phyloP scores from a whole-genome alignment of 2,329 filamentous ascomycete species.

The Fusarium sp. region DNA sequence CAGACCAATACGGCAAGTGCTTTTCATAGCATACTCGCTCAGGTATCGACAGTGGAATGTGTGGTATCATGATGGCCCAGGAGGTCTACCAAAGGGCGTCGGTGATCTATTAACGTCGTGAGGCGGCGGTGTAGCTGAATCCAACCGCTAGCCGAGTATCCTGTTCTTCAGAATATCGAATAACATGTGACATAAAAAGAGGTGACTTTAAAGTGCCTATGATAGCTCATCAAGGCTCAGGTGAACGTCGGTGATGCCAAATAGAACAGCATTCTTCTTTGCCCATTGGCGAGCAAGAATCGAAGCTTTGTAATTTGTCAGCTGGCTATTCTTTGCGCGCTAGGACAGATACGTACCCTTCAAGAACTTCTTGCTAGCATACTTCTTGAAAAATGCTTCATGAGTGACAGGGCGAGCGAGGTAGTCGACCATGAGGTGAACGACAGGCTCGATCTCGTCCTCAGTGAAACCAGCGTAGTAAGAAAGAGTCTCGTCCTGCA shows the following conservation, averaged over 20 bases:
- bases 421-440: conserved; percentile 96
- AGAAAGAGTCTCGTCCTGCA: conserved; percentile 80
- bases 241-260: conserved; percentile 62
- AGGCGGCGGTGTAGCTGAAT: conserved; percentile 43
- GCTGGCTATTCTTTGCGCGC: background rate
- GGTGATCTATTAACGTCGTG: conserved; percentile 50
- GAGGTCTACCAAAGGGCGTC: conserved; percentile 32
- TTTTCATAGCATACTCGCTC: conserved; percentile 22
- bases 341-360: conserved; percentile 76
- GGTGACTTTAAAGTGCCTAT: conserved; percentile 33
- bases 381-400: conserved; percentile 99
- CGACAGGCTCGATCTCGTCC: conserved; percentile 90
- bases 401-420: conserved; percentile 89
- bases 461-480: conserved; percentile 96
- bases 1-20: conserved; percentile 32
- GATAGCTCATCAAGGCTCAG: conserved; percentile 61
- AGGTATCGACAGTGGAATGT: conserved; percentile 28
- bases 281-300: conserved; percentile 93
- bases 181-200: conserved; percentile 16
- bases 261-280: conserved; percentile 75
- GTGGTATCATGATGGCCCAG: conserved; percentile 39
- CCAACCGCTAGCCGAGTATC: conserved; percentile 46
- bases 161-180: conserved; percentile 37
- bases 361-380: conserved; percentile 98
- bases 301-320: conserved; percentile 69